phyloP scores from a whole-genome alignment of 352 stramenopile genomes.

The Pythium coloratum region DNA sequence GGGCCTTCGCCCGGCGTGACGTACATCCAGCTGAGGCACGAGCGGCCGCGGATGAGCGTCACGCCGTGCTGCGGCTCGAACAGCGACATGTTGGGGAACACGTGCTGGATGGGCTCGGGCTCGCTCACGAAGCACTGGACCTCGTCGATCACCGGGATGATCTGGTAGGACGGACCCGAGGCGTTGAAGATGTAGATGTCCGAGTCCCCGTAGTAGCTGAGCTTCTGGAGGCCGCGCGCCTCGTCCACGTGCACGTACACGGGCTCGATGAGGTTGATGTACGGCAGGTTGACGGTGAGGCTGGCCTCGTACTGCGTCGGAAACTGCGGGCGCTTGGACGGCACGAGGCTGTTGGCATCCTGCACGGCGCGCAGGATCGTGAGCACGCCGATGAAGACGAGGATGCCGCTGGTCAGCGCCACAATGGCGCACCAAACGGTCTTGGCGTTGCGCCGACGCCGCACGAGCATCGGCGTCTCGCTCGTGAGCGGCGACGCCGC shows the following conservation, averaged over 20 bases:
- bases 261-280: conserved; percentile 87
- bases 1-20: conserved; percentile 52
- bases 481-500: conserved; percentile 14
- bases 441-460: conserved; percentile 59
- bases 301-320: conserved; percentile 87
- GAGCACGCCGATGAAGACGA: conserved; percentile 80
- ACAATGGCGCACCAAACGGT: conserved; percentile 86
- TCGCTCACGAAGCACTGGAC: conserved; percentile 76
- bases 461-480: conserved; percentile 39
- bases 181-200: conserved; percentile 89
- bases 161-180: conserved; percentile 73
- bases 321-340: conserved; percentile 70
- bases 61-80: conserved; percentile 87
- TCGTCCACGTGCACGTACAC: conserved; percentile 86
- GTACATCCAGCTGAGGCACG: conserved; percentile 86
- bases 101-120: conserved; percentile 64
- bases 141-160: conserved; percentile 77
- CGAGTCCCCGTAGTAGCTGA: conserved; percentile 88
- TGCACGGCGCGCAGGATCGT: conserved; percentile 82
- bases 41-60: conserved; percentile 63
- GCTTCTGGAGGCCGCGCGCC: conserved; percentile 68
- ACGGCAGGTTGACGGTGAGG: conserved; percentile 87
- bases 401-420: conserved; percentile 66
- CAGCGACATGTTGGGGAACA: conserved; percentile 82
- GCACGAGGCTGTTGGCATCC: conserved; percentile 69